Percentiles rank a stretch among this genome's conserved stretches.
Evolutionary conservation across 352 stramenopile species (phyloP).

Genomic region (Phytophthora sansomeana): DNA sequence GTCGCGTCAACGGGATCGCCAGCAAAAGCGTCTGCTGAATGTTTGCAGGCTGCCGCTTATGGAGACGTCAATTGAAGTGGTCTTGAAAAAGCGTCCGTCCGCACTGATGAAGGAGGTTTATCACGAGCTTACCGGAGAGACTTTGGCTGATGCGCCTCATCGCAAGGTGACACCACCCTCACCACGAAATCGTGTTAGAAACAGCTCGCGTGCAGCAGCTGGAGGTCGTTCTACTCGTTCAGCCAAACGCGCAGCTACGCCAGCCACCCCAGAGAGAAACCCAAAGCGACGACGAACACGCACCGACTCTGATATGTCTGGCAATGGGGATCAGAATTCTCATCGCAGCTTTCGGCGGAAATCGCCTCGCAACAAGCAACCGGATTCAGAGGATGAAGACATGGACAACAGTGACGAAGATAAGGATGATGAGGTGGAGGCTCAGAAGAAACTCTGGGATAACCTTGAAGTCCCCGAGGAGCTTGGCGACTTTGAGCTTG

Average conservation of each 20-base stretch:
- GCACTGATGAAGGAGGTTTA: constrained; percentile 79
- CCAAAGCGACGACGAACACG: constrained; percentile 41
- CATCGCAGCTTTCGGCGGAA: constrained; percentile 33
- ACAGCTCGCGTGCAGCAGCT: constrained; percentile 22
- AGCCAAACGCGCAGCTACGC: constrained; percentile 19
- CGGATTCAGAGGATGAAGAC: constrained; percentile 22
- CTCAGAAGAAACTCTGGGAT: constrained; percentile 30
- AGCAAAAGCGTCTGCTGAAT: constrained; percentile 82
- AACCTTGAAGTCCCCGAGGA: constrained; percentile 35
- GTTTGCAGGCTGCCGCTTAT: constrained; percentile 67
- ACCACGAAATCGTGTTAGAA: constrained; percentile 33
- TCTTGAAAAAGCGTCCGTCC: constrained; percentile 80
- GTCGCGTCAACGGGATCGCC: constrained; percentile 84
- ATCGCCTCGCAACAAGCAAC: constrained; percentile 29
- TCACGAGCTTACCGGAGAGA: constrained; percentile 61
- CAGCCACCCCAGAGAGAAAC: constrained; percentile 25
- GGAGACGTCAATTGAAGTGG: constrained; percentile 72
- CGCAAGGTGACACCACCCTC: constrained; percentile 26
- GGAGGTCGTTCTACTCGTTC: constrained; percentile 17
- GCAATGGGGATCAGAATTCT: constrained; percentile 15
- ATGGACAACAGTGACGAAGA: constrained; percentile 10
- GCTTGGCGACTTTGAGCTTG: constrained; percentile 45
- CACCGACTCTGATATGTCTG: constrained; percentile 29
- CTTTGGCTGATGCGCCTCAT: constrained; percentile 56
- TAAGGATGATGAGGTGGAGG: constrained; percentile 19